Conservation (phyloP, 768 basidiomycete species). For the Suillus sp. region DNA sequence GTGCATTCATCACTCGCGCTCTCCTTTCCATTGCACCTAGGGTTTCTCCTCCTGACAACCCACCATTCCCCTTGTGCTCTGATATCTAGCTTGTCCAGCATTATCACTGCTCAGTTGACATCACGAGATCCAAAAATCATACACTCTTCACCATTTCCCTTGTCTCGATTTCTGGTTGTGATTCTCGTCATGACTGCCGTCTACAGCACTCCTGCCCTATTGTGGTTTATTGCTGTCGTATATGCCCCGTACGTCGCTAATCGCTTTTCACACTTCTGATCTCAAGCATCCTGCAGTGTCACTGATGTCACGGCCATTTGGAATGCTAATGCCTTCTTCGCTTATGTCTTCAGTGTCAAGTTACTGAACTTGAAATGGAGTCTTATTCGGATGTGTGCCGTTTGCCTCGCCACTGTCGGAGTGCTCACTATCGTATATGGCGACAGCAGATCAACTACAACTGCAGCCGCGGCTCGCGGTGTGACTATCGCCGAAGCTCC, state of each 20-base stretch:
- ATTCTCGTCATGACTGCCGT: slow-evolving; percentile 38
- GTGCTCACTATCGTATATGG: slow-evolving; percentile 84
- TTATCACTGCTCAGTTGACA: slow-evolving; percentile 40
- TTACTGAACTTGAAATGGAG: slow-evolving; percentile 68
- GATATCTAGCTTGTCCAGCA: slow-evolving; percentile 51
- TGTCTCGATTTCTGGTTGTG: slow-evolving; percentile 37
- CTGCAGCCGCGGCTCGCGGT: slow-evolving; percentile 6
- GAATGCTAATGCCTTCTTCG: slow-evolving; percentile 91
- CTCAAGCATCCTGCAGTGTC: slow-evolving; percentile 47
- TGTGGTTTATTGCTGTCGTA: slow-evolving; percentile 77
- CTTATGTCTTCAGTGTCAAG: slow-evolving; percentile 83
- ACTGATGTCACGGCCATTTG: slow-evolving; percentile 87
- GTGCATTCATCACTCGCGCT: slow-evolving; percentile 82
- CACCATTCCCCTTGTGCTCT: slow-evolving; percentile 50
- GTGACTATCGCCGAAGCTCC: slow-evolving; percentile 27
- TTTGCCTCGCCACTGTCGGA: slow-evolving; percentile 79
- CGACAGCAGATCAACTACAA: slow-evolving; percentile 41
- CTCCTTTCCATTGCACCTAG: slow-evolving; percentile 81
- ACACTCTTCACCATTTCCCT: slow-evolving; percentile 29
- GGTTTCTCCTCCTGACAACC: slow-evolving; percentile 58
- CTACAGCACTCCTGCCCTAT: slow-evolving; percentile 61
- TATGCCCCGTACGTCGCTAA: slow-evolving; percentile 63
- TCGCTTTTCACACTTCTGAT: slow-evolving; percentile 3
- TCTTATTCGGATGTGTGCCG: slow-evolving; percentile 63
- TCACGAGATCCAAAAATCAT: slow-evolving; percentile 15